These are phyloP conservation scores for Mayamaea pseudoterrestris DNA, from an alignment of 108 stramenopile genomes.

Conservation along the genomic window DNA sequence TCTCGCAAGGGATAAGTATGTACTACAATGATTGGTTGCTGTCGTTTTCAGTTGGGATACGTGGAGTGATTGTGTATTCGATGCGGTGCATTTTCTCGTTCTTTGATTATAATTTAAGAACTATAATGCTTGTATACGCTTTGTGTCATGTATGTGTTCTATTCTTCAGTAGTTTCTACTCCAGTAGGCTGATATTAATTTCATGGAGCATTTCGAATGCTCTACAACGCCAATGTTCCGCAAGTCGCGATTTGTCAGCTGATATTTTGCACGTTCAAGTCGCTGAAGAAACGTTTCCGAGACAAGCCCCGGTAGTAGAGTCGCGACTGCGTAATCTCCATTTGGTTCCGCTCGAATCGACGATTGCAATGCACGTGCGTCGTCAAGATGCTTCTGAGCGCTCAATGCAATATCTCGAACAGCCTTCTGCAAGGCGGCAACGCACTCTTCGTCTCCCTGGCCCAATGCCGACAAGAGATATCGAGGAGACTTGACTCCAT, in stretches of 20 bases:
- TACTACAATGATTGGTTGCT: too few relatives aligned
- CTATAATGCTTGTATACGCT: too few relatives aligned
- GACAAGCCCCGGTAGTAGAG: constrained; percentile 13
- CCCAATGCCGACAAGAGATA: constrained; percentile 21
- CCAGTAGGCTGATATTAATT: constrained; percentile 5
- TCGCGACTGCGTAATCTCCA: background rate
- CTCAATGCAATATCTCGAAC: constrained; percentile 12
- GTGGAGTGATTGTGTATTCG: too few relatives aligned
- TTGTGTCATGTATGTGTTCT: background rate
- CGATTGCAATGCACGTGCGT: constrained; percentile 7
- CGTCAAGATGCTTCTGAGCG: constrained; percentile 6
- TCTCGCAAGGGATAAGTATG: too few relatives aligned
- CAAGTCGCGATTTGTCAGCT: constrained; percentile 20
- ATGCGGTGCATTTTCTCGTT: too few relatives aligned
- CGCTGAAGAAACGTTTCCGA: constrained; percentile 21
- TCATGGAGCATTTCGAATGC: constrained; percentile 5
- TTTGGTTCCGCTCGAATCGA: background rate
- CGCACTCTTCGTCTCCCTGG: constrained; percentile 14
- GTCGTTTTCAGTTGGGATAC: too few relatives aligned
- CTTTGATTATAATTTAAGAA: too few relatives aligned
- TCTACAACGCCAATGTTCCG: constrained; percentile 16
- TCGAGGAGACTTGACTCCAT: constrained; percentile 19
- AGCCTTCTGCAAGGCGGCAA: constrained; percentile 4
- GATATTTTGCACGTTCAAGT: constrained; percentile 7
- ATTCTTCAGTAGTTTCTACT: background rate